A percentile compares a stretch with the other conserved stretches of the same genome.
phyloP scores from a whole-genome alignment of 2,329 filamentous ascomycete species.

The Microdochium nivale region DNA sequence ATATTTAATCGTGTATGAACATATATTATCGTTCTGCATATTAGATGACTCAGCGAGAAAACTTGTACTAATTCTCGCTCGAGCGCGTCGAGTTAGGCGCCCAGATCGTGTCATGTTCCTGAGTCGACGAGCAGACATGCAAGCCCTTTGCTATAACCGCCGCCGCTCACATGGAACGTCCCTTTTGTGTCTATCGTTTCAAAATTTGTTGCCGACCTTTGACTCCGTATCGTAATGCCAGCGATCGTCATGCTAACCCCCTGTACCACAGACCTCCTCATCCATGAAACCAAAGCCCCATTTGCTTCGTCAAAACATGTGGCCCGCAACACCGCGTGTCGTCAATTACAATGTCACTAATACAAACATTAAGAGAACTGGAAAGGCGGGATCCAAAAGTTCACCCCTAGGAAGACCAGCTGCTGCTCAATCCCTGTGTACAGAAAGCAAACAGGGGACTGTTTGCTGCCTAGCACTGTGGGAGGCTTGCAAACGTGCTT shows the following conservation, averaged over 20 bases:
- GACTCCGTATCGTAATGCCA: neutral
- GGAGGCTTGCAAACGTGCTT: constrained; percentile 16
- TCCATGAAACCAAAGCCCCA: neutral
- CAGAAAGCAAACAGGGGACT: constrained; percentile 2
- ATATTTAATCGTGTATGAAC: neutral
- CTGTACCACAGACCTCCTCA: neutral
- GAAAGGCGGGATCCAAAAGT: neutral
- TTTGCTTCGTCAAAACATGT: neutral
- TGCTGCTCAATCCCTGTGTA: neutral
- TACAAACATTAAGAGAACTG: constrained; percentile 11
- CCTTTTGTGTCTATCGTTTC: neutral
- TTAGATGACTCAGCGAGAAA: neutral
- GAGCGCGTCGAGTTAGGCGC: neutral
- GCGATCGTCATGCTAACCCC: neutral
- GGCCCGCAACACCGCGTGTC: constrained; percentile 8
- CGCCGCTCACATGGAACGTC: neutral
- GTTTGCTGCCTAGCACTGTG: neutral
- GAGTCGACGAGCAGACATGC: neutral
- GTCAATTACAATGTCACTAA: constrained; percentile 18
- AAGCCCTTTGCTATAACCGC: neutral
- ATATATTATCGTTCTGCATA: constrained; percentile 1
- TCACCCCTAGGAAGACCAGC: neutral
- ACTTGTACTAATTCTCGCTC: neutral
- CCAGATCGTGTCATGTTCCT: neutral
- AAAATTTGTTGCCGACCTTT: neutral